These are phyloP conservation scores for Albizia julibrissin DNA, from an alignment of 306 rosid species.

Conservation along the genomic window DNA sequence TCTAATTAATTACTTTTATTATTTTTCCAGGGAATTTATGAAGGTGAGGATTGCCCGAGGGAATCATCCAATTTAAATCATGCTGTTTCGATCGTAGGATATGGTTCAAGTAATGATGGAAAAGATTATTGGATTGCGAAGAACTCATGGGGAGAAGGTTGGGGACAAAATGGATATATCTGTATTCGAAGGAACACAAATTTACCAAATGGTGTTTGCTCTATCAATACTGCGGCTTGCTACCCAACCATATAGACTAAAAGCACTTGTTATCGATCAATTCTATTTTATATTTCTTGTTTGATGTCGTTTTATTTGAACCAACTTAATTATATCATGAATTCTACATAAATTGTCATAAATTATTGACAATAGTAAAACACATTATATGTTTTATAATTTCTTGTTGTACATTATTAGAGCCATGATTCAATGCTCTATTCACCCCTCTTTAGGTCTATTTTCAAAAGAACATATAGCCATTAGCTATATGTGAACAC, in stretches of 20 bases:
- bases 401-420: no score
- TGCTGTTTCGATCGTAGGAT: background rate
- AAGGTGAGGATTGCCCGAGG: background rate
- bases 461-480: no score
- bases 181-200: background rate
- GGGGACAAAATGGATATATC: background rate
- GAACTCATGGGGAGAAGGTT: background rate
- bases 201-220: background rate
- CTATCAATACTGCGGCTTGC: background rate
- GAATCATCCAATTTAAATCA: background rate
- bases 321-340: background rate
- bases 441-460: no score
- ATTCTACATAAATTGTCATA: background rate
- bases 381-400: no score
- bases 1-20: background rate
- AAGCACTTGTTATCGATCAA: background rate
- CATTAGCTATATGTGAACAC: no score
- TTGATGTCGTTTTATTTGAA: background rate
- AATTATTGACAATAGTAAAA: no score
- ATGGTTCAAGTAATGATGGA: background rate
- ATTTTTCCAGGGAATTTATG: background rate
- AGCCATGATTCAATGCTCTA: no score
- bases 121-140: slow-evolving; percentile 4
- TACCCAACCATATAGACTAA: background rate
- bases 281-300: background rate